phyloP scores from a whole-genome alignment of 306 rosid species.

The Cucumis melo region DNA sequence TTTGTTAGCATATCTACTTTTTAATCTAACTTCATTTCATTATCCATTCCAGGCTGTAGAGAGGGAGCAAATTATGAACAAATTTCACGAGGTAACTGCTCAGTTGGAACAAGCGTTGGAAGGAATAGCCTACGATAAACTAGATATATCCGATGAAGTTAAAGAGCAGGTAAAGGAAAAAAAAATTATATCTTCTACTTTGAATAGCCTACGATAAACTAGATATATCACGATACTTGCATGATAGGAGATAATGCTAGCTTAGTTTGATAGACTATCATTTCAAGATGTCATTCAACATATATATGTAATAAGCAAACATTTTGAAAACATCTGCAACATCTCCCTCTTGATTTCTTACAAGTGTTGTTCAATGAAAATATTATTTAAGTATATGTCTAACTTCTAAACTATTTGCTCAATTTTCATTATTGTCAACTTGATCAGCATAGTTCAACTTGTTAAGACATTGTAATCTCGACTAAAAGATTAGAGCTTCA shows the following conservation, averaged over 20 bases:
- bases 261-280: background rate
- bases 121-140: conserved; percentile 52
- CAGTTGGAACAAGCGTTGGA: conserved; percentile 63
- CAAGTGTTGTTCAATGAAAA: background rate
- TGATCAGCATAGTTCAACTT: too few species aligned
- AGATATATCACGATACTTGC: background rate
- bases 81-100: conserved; percentile 55
- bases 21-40: background rate
- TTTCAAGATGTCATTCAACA: background rate
- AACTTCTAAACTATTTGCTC: background rate
- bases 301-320: background rate
- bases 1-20: background rate
- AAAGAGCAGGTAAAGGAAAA: conserved; percentile 70
- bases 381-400: background rate
- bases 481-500: too few species aligned
- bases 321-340: background rate
- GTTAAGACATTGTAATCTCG: too few species aligned
- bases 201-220: background rate
- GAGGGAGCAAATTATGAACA: conserved; percentile 62
- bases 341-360: background rate
- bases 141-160: conserved; percentile 96
- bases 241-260: background rate
- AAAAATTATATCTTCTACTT: background rate
- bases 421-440: too few species aligned
- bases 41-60: conserved; percentile 45